Conservation (phyloP, 805 yeast genomes). For the Sugiyamaella qingdaonensis region DNA sequence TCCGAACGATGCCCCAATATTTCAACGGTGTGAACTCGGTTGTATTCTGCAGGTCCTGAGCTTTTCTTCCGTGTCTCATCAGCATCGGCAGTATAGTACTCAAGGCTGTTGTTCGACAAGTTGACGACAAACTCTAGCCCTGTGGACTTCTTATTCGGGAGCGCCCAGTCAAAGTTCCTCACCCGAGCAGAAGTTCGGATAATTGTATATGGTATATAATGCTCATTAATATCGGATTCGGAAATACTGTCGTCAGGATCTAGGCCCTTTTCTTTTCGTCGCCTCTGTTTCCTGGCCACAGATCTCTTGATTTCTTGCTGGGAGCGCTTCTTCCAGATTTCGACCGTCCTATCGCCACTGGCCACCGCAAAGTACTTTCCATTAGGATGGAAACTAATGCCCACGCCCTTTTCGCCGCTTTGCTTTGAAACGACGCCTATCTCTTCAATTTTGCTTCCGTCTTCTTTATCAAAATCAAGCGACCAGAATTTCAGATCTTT, state of each 20-base stretch:
- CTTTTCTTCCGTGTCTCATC: constrained; percentile 43
- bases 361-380: constrained; percentile 57
- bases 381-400: constrained; percentile 50
- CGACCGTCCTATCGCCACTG: constrained; percentile 76
- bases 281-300: constrained; percentile 66
- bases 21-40: constrained; percentile 55
- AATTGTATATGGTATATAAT: constrained; percentile 64
- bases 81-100: constrained; percentile 53
- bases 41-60: constrained; percentile 34
- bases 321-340: constrained; percentile 71
- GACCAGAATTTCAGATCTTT: constrained; percentile 82
- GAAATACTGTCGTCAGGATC: constrained; percentile 55
- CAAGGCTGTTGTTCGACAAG: constrained; percentile 69
- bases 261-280: constrained; percentile 52
- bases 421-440: constrained; percentile 69
- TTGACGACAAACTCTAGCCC: constrained; percentile 59
- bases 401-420: constrained; percentile 52
- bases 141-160: constrained; percentile 33
- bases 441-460: constrained; percentile 51
- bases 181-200: constrained; percentile 63
- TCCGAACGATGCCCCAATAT: constrained; percentile 87
- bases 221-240: constrained; percentile 31
- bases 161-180: constrained; percentile 59
- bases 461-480: constrained; percentile 52
- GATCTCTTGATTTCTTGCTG: constrained; percentile 77